Percentiles rank a stretch among this genome's conserved stretches.
phyloP scores from a whole-genome alignment of 768 basidiomycete species.

The Xerocomus potaroensis region DNA sequence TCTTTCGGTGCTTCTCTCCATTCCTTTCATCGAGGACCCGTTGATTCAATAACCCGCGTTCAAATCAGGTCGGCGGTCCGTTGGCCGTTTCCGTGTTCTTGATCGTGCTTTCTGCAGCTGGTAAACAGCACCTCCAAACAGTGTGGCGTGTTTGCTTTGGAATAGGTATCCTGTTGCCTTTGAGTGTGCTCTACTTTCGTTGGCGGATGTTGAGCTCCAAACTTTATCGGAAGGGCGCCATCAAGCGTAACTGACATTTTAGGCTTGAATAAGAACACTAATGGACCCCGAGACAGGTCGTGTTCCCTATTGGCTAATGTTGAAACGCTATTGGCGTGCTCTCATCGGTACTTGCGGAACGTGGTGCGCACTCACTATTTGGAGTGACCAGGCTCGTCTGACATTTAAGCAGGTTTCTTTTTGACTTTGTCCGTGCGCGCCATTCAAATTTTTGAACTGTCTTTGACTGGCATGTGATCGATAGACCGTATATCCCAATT shows the following conservation, averaged over 20 bases:
- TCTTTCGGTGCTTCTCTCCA: constrained; percentile 42
- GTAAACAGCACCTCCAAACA: constrained; percentile 53
- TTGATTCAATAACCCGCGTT: no score
- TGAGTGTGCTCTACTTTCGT: constrained; percentile 69
- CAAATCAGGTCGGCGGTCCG: constrained; percentile 59
- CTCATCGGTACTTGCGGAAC: constrained; percentile 71
- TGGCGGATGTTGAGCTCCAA: constrained; percentile 65
- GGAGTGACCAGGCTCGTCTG: not conserved
- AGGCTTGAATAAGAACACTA: not conserved
- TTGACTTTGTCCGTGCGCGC: constrained; percentile 52
- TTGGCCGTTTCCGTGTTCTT: constrained; percentile 62
- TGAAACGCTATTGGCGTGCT: constrained; percentile 64
- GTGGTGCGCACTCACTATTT: constrained; percentile 40
- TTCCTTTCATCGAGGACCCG: no score
- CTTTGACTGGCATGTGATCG: no score
- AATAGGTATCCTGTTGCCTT: constrained; percentile 55
- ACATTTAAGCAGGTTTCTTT: no score
- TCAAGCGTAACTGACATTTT: constrained; percentile 46
- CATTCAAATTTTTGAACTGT: no score
- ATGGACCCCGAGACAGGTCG: constrained; percentile 31
- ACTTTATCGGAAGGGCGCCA: constrained; percentile 59
- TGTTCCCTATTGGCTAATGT: constrained; percentile 57
- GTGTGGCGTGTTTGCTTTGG: constrained; percentile 68
- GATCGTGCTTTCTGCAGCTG: constrained; percentile 65
- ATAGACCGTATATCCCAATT: constrained; percentile 70